Evolutionary conservation across 257 asterid species (phyloP).

Genomic region (Solanum etuberosum): DNA sequence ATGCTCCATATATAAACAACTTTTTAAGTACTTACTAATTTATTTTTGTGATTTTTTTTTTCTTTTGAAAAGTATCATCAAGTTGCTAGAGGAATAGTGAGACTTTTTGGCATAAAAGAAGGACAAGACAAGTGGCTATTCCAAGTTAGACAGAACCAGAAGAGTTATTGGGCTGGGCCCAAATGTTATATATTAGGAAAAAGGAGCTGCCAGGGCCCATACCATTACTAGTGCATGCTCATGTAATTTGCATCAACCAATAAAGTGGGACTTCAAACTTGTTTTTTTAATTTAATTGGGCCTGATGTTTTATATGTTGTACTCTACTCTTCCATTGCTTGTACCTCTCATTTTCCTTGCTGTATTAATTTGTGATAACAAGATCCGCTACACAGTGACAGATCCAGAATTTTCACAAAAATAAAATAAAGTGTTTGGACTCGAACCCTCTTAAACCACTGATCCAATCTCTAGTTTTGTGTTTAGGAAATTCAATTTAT

Average conservation of each 20-base stretch:
- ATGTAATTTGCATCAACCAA: not conserved
- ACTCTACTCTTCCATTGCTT: not conserved
- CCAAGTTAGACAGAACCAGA: not conserved
- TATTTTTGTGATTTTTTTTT: not conserved
- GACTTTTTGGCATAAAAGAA: not conserved
- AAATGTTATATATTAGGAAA: not conserved
- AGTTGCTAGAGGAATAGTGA: not conserved
- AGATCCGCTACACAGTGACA: not conserved
- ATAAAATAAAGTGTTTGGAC: too few species aligned
- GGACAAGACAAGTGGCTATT: not conserved
- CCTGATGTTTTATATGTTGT: not conserved
- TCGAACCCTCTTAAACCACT: not conserved
- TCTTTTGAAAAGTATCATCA: not conserved
- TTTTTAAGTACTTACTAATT: not conserved
- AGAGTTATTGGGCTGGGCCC: slow-evolving; percentile 22
- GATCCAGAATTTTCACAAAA: too few species aligned
- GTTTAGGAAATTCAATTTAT: too few species aligned
- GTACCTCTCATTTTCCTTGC: not conserved
- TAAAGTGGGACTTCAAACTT: not conserved
- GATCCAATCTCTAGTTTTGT: not conserved
- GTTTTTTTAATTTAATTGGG: not conserved
- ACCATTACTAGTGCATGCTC: not conserved
- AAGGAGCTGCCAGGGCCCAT: slow-evolving; percentile 12
- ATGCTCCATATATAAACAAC: not conserved
- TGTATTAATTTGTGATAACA: not conserved